Base-by-base conservation (phyloP, 106 monocot species). In the Narthecium ossifragum region DNA sequence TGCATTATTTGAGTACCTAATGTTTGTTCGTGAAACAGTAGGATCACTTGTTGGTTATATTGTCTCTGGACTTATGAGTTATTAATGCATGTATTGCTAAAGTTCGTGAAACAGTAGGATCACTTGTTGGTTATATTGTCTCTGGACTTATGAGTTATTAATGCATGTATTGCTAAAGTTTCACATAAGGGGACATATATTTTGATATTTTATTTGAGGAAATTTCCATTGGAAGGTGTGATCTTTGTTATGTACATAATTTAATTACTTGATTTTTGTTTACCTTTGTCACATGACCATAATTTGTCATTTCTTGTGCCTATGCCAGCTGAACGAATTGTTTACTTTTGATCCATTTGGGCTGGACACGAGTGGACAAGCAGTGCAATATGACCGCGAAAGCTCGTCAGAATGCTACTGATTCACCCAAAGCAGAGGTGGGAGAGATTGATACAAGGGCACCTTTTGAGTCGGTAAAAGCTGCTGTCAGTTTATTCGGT, bases 401-500 rank as follows among this genome's bases (percentile, higher is more conserved):
- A 57, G 57, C 57, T 57, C 67, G 31, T 57, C 55, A 57, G 34
- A 45, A 56, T 57, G 41, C 34, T 24, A 48, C 67, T 46, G 67
- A 67, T 48, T 57, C 67, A 47, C 57, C 57, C n/a, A 67, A 57
- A 67, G 55, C 57, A 46, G 67, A 67, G 46, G 67, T 67, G 40
- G 67, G 67, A 28, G 67, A 67, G 31, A 67, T 67, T 31, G 67
- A 67, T 24, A 67, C 67, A 9, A 57, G 67, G 37, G 55, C 67
- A 28, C 67, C 67, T 46, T 66, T 66, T 66, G 45, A 53, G 11
- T 66, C 66, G 27, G 66, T 66, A 17, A 66, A 66, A 45, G 66
- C 66, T 18, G 66, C 66, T n/a, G 66, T 66, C 12, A 66, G 55
- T 29, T 55, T 66, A 36, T 66, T 66, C 31, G 66, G 66, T 37